Evolutionary conservation across 331 rosid species (phyloP), one percentile per base, ranked within the genome.

Genomic region (Acacia concinna): DNA sequence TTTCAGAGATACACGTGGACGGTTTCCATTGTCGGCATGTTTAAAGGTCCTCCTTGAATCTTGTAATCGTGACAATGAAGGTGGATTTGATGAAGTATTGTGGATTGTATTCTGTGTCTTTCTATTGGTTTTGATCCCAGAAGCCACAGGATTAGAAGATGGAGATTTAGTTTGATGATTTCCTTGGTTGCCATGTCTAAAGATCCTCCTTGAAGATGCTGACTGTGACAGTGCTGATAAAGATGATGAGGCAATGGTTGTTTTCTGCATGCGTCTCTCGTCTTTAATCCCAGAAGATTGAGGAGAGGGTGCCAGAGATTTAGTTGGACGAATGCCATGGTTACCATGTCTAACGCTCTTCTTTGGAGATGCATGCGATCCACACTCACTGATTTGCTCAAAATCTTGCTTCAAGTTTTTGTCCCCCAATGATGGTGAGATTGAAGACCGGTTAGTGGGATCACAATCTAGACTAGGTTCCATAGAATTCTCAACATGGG

Each of bases 41-140:
- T 82, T 86, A 81, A 77, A 79, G 59, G 44, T 79, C 80, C 85
- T 86, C 84, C 49, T 73, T 40, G 87, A 59, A 41, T 86, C 72
- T 28, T 52, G 21, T 40, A 85, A 74, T n/a, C 68, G 28, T 57
- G 85, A 57, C 2, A 3, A 68, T 63, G 85, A 40, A 56, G 83
- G 59, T 63, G 63, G 17, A 60, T 84, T 25, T 51, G 44, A 74
- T 57, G 66, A 79, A 68, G 46, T 59, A 56, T 80, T 30, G 65
- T 69, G 31, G 59, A n/a, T 10, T 67, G 52, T 78, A 30, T 47
- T 35, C 41, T 14, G 77, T 72, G 44, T n/a, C 71, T 35, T 56
- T 81, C 68, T 88, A 84, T 79, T 79, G 74, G 82, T 82, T 73
- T 76, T 82, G 63, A 71, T 79, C 81, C 78, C 78, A 6, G 37